Percentiles rank a stretch among this genome's conserved stretches.
These are phyloP conservation scores for Crithidia fasciculata DNA, from an alignment of 208 protist genomes.

Conservation along the genomic window DNA sequence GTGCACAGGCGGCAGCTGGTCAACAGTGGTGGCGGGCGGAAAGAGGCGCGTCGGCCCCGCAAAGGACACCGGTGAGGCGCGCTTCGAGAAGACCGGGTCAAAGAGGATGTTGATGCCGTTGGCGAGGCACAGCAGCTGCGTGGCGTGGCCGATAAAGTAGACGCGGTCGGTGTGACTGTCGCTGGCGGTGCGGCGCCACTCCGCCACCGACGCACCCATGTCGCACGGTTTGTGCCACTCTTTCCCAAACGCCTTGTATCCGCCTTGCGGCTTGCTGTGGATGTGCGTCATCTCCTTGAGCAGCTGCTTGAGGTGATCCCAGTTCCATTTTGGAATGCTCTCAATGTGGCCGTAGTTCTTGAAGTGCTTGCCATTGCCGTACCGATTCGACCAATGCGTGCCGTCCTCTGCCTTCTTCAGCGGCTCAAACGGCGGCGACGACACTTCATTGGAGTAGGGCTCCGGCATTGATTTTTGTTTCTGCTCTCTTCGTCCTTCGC, in stretches of 20 bases:
- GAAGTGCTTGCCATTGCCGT: conserved; percentile 49
- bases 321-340: neutral
- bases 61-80: conserved; percentile 65
- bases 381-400: conserved; percentile 55
- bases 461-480: neutral
- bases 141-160: conserved; percentile 87
- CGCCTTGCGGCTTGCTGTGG: conserved; percentile 32
- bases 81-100: conserved; percentile 83
- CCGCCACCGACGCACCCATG: conserved; percentile 36
- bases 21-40: conserved; percentile 37
- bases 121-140: conserved; percentile 68
- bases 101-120: conserved; percentile 76
- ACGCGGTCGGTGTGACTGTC: conserved; percentile 33
- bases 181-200: conserved; percentile 19
- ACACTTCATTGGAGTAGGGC: neutral
- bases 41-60: conserved; percentile 47
- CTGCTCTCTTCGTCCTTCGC: neutral
- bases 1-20: conserved; percentile 74
- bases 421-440: conserved; percentile 10
- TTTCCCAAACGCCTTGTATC: conserved; percentile 55
- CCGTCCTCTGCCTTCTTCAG: conserved; percentile 26
- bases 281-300: conserved; percentile 7
- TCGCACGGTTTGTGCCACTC: conserved; percentile 47
- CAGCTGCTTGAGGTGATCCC: conserved; percentile 14
- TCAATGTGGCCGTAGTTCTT: conserved; percentile 50